These are phyloP conservation scores for Trichoderma sp. DNA, from an alignment of 2,329 filamentous ascomycete genomes.

Conservation along the genomic window DNA sequence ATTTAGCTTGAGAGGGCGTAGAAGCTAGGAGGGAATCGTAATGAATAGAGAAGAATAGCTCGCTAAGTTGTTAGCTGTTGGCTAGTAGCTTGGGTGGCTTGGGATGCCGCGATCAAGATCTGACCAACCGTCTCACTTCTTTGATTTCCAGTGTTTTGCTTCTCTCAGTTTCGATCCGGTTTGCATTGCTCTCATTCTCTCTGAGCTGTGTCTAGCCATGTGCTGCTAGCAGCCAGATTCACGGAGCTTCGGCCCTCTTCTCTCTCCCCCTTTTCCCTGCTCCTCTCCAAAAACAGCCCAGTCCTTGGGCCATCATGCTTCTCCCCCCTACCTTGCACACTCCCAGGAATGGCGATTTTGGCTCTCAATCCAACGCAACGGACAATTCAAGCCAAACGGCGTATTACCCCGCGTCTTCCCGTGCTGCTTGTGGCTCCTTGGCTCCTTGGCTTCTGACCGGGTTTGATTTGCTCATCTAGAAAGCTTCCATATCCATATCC, in stretches of 20 bases:
- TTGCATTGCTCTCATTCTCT: neutral
- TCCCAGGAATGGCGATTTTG: neutral
- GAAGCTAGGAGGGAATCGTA: neutral
- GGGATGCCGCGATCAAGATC: neutral
- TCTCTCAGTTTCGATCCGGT: neutral
- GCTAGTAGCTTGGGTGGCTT: neutral
- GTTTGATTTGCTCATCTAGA: conserved; percentile 8
- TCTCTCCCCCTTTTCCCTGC: neutral
- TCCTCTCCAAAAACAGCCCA: neutral
- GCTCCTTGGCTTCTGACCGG: neutral
- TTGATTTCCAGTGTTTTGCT: neutral
- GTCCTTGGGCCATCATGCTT: neutral
- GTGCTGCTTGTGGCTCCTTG: neutral
- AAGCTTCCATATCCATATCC: conserved; percentile 7
- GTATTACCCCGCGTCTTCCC: conserved; percentile 15
- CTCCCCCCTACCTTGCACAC: neutral
- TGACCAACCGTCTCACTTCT: neutral
- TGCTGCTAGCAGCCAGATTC: neutral
- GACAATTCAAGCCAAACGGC: neutral
- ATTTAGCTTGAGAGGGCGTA: neutral
- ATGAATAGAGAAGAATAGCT: neutral
- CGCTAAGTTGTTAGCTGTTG: neutral
- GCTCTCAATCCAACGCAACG: neutral
- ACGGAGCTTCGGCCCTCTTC: neutral
- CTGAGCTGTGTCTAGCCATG: neutral